Conservation (phyloP, 1,139 yeast genomes). For the Diutina rugosa region DNA sequence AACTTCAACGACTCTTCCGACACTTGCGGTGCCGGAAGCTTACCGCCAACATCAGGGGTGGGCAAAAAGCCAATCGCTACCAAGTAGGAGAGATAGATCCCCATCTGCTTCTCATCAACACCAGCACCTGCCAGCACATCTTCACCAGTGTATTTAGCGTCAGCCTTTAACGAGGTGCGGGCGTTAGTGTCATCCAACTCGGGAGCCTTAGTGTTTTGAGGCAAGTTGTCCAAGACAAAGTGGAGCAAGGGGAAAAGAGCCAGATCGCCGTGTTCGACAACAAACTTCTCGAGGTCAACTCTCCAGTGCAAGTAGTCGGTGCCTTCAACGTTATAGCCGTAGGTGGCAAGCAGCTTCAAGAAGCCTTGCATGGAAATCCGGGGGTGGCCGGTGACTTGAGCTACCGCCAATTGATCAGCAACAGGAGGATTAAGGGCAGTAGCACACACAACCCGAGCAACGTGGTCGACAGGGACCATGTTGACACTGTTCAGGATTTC, state of each 20-base stretch:
- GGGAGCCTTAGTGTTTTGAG: slow-evolving; percentile 87
- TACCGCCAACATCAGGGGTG: slow-evolving; percentile 33
- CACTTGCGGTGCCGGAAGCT: slow-evolving; percentile 48
- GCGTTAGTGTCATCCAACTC: slow-evolving; percentile 86
- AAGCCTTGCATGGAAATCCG: slow-evolving; percentile 70
- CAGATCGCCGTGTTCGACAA: slow-evolving; percentile 59
- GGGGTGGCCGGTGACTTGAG: slow-evolving; percentile 97
- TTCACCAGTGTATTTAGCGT: slow-evolving; percentile 47
- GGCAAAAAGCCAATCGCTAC: slow-evolving; percentile 69
- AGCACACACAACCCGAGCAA: slow-evolving; percentile 82
- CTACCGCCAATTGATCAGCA: slow-evolving; percentile 44
- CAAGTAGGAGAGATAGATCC: slow-evolving; percentile 70
- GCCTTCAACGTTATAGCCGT: slow-evolving; percentile 57
- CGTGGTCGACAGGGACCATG: slow-evolving; percentile 98
- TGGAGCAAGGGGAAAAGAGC: slow-evolving; percentile 90
- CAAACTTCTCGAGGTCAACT: slow-evolving; percentile 58
- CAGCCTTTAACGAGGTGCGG: slow-evolving; percentile 43
- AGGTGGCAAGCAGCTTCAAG: slow-evolving; percentile 47
- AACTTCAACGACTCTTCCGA: slow-evolving; percentile 48
- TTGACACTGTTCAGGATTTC: slow-evolving; percentile 79
- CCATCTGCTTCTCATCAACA: slow-evolving; percentile 51
- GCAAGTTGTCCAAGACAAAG: slow-evolving; percentile 85
- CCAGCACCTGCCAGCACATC: slow-evolving; percentile 66
- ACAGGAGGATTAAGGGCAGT: slow-evolving; percentile 68
- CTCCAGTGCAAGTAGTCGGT: slow-evolving; percentile 75